Conservation (phyloP, 306 rosid species). For the Begonia peltatifolia region DNA sequence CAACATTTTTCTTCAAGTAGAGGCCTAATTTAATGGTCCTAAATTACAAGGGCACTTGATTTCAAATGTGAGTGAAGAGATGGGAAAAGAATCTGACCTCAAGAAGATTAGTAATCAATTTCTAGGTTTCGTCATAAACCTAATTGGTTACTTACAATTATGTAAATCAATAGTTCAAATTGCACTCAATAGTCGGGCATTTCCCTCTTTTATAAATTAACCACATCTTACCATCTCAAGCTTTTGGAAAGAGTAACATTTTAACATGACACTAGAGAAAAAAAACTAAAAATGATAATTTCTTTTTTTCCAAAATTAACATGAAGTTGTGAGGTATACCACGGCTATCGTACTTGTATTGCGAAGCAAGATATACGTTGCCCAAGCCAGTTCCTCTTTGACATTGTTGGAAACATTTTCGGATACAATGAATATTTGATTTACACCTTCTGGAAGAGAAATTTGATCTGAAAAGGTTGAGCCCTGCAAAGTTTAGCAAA, state of each 20-base stretch:
- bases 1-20: no score
- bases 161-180: no score
- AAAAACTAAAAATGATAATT: not conserved
- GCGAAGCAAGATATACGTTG: conserved; percentile 64
- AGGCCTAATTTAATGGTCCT: no score
- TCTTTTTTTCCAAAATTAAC: not conserved
- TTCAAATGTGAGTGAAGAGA: no score
- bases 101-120: no score
- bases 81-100: no score
- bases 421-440: conserved; percentile 72
- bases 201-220: no score
- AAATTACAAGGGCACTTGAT: no score
- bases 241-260: not conserved
- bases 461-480: conserved; percentile 49
- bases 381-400: conserved; percentile 90
- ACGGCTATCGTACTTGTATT: conserved; percentile 54
- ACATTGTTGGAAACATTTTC: conserved; percentile 23
- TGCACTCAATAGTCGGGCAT: no score
- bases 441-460: conserved; percentile 46
- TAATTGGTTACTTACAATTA: no score
- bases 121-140: no score
- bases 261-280: not conserved
- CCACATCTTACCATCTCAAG: no score
- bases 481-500: conserved; percentile 39
- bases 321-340: conserved; percentile 26